A percentile compares a stretch with the other conserved stretches of the same genome.
These are phyloP conservation scores for Xerophyta viscosa DNA, from an alignment of 106 monocot species.

Conservation along the genomic window DNA sequence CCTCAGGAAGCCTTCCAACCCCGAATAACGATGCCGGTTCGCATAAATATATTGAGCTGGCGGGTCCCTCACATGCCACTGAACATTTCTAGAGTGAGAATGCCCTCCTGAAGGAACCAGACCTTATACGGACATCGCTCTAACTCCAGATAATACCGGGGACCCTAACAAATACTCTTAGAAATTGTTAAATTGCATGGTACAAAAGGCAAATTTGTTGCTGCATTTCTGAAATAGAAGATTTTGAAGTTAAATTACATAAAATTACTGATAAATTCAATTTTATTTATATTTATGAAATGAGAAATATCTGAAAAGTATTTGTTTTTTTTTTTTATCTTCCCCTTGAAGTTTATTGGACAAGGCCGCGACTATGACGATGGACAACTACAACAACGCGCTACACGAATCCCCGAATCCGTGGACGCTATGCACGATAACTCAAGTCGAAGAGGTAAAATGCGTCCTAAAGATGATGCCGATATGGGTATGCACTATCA, in stretches of 20 bases:
- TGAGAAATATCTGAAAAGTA: background rate
- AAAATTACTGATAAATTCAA: background rate
- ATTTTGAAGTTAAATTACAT: too few relatives aligned
- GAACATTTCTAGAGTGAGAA: background rate
- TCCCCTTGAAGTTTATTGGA: constrained; percentile 61
- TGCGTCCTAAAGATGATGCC: constrained; percentile 67
- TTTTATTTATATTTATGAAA: background rate
- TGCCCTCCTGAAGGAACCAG: too few relatives aligned
- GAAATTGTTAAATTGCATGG: too few relatives aligned
- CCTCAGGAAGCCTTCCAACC: too few relatives aligned
- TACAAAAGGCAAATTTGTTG: too few relatives aligned
- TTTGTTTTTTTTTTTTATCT: background rate
- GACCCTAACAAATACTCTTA: too few relatives aligned
- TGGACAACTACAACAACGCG: constrained; percentile 6
- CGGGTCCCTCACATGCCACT: too few relatives aligned
- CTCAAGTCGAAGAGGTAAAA: constrained; percentile 86
- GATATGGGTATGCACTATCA: constrained; percentile 74
- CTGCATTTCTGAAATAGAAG: too few relatives aligned
- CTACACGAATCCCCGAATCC: constrained; percentile 6
- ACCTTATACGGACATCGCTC: too few relatives aligned
- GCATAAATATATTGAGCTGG: too few relatives aligned
- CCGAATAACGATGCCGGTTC: too few relatives aligned
- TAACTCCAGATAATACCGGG: too few relatives aligned
- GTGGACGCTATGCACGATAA: constrained; percentile 73
- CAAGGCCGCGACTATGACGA: constrained; percentile 43